These are phyloP conservation scores for Microdochium paspali DNA, from an alignment of 2,329 filamentous ascomycete species.

Conservation along the genomic window DNA sequence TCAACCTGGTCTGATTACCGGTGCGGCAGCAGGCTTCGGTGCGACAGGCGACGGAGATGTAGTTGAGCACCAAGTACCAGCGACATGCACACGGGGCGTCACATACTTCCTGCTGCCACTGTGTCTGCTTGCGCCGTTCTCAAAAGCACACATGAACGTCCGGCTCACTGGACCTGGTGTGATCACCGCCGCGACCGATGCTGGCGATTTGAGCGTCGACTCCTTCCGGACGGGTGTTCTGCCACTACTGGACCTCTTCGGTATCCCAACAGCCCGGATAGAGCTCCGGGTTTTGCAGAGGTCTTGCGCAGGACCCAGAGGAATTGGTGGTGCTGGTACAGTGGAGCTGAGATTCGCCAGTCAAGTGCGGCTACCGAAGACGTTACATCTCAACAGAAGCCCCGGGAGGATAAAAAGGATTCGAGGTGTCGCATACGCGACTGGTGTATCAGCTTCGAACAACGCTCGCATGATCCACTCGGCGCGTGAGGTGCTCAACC, in stretches of 20 bases:
- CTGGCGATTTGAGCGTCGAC: constrained; percentile 83
- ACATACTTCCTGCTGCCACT: constrained; percentile 89
- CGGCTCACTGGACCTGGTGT: constrained; percentile 85
- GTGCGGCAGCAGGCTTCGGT: constrained; percentile 67
- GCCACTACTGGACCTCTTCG: constrained; percentile 83
- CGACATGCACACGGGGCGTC: constrained; percentile 68
- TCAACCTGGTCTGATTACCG: constrained; percentile 85
- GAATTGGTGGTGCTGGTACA: constrained; percentile 75
- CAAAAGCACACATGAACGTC: constrained; percentile 84
- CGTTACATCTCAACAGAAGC: constrained; percentile 74
- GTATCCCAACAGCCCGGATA: constrained; percentile 69
- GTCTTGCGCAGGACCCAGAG: constrained; percentile 67
- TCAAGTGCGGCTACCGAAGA: constrained; percentile 89
- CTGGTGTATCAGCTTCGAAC: constrained; percentile 84
- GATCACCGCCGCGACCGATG: constrained; percentile 77
- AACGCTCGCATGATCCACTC: constrained; percentile 93
- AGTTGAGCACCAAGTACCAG: constrained; percentile 71
- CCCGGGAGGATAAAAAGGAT: constrained; percentile 82
- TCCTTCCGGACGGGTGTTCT: constrained; percentile 88
- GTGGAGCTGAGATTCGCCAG: constrained; percentile 93
- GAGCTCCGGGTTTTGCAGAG: constrained; percentile 75
- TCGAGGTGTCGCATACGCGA: constrained; percentile 86
- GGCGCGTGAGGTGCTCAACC: constrained; percentile 78
- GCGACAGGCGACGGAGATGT: constrained; percentile 56
- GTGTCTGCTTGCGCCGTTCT: constrained; percentile 85